Base-by-base conservation (phyloP, 768 basidiomycete species). In the Suillus ampliporus region DNA sequence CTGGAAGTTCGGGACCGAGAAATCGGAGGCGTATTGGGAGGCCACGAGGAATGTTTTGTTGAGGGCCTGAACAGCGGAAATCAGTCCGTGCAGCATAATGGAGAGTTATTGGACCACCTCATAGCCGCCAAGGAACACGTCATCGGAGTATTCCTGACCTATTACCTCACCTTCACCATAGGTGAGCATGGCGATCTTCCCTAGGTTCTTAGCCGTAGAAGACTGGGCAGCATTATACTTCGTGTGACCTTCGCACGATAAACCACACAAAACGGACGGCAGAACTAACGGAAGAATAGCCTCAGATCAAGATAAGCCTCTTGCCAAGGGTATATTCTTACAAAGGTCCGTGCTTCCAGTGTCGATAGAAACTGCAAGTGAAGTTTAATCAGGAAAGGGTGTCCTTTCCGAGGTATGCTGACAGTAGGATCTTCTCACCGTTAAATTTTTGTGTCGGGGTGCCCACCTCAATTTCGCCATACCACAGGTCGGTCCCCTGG, bases 21-120 rank as follows among this genome's bases (percentile, higher is more conserved):
- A 66, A 9, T 71, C 71, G 5, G 64, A 9, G 15, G 79, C 79
- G 57, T 81, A 82, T 3, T 65, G 69, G 15, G 69, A 75, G n/a
- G 84, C 83, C 21, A 77, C 77, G 13, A 83, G 81, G n/a, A 86
- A 66, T 4, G 72, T 72, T 68, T 85, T 84, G 47, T 68, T 66
- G 4, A 62, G 65, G 7, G 79, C 83, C 68, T 77, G 43, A 17
- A 67, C 34, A 62, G 13, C 19, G 34, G 35, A 37, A 17, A 41
- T 44, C 37, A 47, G 51, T 23, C 43, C n/a, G 46, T 17, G 23
- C 58, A 5, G 23, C 17, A 14, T 38, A 54, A 38, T 37, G 17
- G 35, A 54, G 23, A 54, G 15, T 5, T 61, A 26, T 44, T 70
- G 19, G 72, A 57, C 19, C 65, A 76, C 73, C 71, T 74, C 67